These are phyloP conservation scores for Globisporangium middletonii DNA, from an alignment of 352 stramenopile species.

Conservation along the genomic window DNA sequence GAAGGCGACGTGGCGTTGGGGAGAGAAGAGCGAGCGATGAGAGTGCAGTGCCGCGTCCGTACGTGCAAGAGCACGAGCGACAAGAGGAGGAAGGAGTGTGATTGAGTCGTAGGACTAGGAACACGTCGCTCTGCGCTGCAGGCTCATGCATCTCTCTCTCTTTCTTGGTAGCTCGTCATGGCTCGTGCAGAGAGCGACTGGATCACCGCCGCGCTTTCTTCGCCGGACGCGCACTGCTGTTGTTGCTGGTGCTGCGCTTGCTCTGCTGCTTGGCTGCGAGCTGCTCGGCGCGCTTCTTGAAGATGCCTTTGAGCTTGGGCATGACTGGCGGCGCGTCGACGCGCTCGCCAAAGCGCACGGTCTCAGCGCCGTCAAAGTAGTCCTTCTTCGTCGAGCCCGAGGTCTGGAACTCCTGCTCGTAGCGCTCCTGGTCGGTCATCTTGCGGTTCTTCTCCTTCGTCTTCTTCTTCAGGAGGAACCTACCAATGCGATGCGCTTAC, in stretches of 20 bases:
- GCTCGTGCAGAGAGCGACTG: background rate
- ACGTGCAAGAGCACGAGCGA: no score
- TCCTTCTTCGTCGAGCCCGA: constrained; percentile 65
- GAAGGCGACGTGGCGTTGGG: background rate
- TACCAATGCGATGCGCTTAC: constrained; percentile 5
- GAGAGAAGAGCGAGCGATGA: no score
- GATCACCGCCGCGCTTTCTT: background rate
- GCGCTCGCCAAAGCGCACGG: constrained; percentile 67
- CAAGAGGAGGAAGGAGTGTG: no score
- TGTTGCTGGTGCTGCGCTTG: background rate
- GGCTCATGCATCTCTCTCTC: background rate
- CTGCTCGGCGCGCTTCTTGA: constrained; percentile 68
- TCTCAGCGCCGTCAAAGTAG: constrained; percentile 56
- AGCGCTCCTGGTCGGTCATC: constrained; percentile 78
- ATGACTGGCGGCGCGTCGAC: constrained; percentile 79
- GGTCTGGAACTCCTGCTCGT: constrained; percentile 69
- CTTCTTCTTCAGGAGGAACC: constrained; percentile 74
- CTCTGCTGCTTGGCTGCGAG: constrained; percentile 10
- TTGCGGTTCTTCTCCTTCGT: constrained; percentile 62
- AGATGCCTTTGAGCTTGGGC: constrained; percentile 75
- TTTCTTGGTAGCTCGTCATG: background rate
- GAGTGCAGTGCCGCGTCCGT: no score
- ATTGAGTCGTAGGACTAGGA: no score
- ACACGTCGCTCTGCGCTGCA: no score
- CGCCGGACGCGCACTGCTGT: background rate